Percentiles rank a stretch among this genome's conserved stretches.
phyloP scores from a whole-genome alignment of 2,329 filamentous ascomycete species.

The Fusarium miscanthi region DNA sequence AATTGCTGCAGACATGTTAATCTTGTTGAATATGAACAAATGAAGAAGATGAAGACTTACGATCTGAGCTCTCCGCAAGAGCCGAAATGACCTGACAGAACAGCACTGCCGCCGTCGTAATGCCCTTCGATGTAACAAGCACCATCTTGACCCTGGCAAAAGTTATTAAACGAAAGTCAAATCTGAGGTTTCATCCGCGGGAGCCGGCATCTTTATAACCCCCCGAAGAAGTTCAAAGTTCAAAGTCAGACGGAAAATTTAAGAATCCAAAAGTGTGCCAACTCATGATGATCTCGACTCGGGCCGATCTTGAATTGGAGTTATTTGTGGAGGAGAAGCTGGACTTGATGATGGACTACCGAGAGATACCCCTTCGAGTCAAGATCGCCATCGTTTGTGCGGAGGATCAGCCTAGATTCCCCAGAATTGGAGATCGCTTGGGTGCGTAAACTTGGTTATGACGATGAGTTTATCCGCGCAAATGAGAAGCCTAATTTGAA shows the following conservation, averaged over 20 bases:
- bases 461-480: conserved; percentile 6
- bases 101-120: neutral
- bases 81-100: neutral
- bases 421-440: neutral
- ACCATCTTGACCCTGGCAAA: conserved; percentile 1
- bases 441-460: neutral
- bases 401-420: conserved; percentile 14
- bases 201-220: neutral
- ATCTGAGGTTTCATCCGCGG: neutral
- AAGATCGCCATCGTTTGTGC: conserved; percentile 10
- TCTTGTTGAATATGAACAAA: neutral
- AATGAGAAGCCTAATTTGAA: neutral
- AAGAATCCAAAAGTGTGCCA: neutral
- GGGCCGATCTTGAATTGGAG: conserved; percentile 22
- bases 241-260: neutral
- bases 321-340: neutral
- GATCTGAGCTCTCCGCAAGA: neutral
- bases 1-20: conserved; percentile 55
- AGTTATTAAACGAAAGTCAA: neutral
- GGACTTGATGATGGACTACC: neutral
- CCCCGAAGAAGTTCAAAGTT: neutral
- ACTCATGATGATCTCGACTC: conserved; percentile 3
- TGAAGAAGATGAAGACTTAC: neutral
- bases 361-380: conserved; percentile 10
- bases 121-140: neutral